These are phyloP conservation scores for Plasmodium yoelii DNA, from an alignment of 169 alveolate species.

Conservation along the genomic window DNA sequence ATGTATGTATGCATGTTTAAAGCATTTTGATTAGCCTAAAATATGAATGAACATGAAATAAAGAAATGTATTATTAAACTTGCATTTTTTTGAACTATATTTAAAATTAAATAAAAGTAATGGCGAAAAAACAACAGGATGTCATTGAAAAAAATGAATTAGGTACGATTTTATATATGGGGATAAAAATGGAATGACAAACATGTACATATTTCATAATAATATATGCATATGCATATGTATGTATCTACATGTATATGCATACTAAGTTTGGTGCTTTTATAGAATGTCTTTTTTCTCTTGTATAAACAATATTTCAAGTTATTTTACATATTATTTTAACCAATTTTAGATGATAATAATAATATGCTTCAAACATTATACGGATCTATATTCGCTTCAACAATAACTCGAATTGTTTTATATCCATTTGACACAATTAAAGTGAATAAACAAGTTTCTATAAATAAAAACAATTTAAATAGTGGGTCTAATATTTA, in stretches of 20 bases:
- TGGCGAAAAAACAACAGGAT: too few relatives aligned
- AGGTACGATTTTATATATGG: too few relatives aligned
- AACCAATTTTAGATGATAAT: neutral
- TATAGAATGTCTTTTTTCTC: neutral
- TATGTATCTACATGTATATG: too few relatives aligned
- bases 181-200: too few relatives aligned
- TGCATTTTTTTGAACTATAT: too few relatives aligned
- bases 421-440: slow-evolving; percentile 54
- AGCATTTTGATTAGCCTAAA: too few relatives aligned
- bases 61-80: too few relatives aligned
- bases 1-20: too few relatives aligned
- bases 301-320: neutral
- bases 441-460: slow-evolving; percentile 45
- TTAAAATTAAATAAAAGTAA: too few relatives aligned
- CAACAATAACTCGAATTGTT: slow-evolving; percentile 24
- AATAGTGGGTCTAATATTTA: neutral
- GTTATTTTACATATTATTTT: neutral
- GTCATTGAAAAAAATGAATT: too few relatives aligned
- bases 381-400: slow-evolving; percentile 33
- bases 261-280: neutral
- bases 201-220: neutral
- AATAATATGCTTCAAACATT: slow-evolving; percentile 6
- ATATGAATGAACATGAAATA: too few relatives aligned
- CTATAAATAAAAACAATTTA: neutral
- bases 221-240: neutral